Evolutionary conservation across 805 yeast genomes (phyloP).

Genomic region (Maudiozyma serrabonitensis): DNA sequence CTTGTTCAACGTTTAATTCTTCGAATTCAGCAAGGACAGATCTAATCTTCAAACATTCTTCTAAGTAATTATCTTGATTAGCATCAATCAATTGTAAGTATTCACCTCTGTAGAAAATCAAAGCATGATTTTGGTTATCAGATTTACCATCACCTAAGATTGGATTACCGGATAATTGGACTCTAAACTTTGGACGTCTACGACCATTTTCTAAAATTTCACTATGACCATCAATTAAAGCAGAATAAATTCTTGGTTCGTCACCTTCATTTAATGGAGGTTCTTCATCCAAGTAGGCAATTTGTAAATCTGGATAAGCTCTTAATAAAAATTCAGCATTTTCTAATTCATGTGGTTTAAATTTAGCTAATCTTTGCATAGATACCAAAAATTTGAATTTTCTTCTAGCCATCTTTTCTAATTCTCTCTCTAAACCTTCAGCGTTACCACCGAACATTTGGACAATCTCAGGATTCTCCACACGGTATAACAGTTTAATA

Average conservation of each 20-base stretch:
- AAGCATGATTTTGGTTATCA: slow-evolving; percentile 75
- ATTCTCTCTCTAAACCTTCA: slow-evolving; percentile 89
- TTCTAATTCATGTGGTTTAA: slow-evolving; percentile 65
- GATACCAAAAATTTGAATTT: slow-evolving; percentile 75
- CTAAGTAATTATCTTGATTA: slow-evolving; percentile 77
- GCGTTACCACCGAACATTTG: slow-evolving; percentile 99
- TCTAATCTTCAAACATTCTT: slow-evolving; percentile 77
- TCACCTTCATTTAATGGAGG: slow-evolving; percentile 65
- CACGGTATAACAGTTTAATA: slow-evolving; percentile 83
- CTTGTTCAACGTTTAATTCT: slow-evolving; percentile 64
- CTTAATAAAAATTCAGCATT: slow-evolving; percentile 72
- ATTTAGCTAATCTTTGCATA: slow-evolving; percentile 73
- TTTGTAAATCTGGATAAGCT: slow-evolving; percentile 78
- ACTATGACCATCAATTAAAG: slow-evolving; percentile 74
- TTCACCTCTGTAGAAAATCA: slow-evolving; percentile 77
- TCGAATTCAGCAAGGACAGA: slow-evolving; percentile 77
- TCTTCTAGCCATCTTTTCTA: slow-evolving; percentile 80
- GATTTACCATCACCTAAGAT: slow-evolving; percentile 84
- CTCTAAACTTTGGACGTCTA: slow-evolving; percentile 68
- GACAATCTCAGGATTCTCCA: slow-evolving; percentile 89
- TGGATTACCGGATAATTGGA: slow-evolving; percentile 75
- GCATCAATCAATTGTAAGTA: slow-evolving; percentile 79
- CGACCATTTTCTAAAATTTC: slow-evolving; percentile 62
- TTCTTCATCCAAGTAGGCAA: slow-evolving; percentile 92
- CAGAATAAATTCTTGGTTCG: slow-evolving; percentile 63